Evolutionary conservation across 2,329 filamentous ascomycete genomes (phyloP), one percentile per base, ranked within the genome.

Genomic region (Monilinia laxa): DNA sequence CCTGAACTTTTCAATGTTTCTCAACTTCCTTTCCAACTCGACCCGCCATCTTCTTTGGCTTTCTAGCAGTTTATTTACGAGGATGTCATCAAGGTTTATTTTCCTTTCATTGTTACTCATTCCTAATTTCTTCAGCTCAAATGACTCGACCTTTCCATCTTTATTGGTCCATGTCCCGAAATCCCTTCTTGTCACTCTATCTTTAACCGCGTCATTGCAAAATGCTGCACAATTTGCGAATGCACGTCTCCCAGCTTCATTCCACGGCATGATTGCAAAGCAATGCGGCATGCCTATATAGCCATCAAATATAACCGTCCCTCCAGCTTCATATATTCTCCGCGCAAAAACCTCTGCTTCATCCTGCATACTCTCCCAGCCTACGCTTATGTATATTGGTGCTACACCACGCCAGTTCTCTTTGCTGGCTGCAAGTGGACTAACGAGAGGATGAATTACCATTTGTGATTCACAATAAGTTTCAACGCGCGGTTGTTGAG

Each of bases 231-330:
- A 65, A 23, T 65, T 65, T 4, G 11, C 18, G 40, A 65, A 65
- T 9, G 63, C 63, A n/a, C n/a, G 52, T 59, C 63, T 58, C 25
- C 63, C 63, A 28, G n/a, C 53, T 20, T 51, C 18, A 11, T 65
- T 65, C 63, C 63, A 65, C 1, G 63, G 54, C 63, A 91, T 70
- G 69, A 87, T 73, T 0, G 83, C 85, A 74, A 92, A 94, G 71
- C 85, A 87, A 77, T 93, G 91, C 64, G 91, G 90, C 91, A 94
- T 94, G 3, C 86, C 89, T 76, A 93, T 88, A 75, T 87, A 95
- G 77, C 92, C 85, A 75, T 91, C 86, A 73, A 87, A 90, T 4
- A 85, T 81, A 0, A 93, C 84, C 0, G 73, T 74, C 0, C 89
- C 88, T 6, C 85, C 86, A 56, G 90, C 84, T 10, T 73, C 70